Evolutionary conservation across 1,284 basidiomycete genomes (phyloP).

Genomic region (Trichosporon faecale): DNA sequence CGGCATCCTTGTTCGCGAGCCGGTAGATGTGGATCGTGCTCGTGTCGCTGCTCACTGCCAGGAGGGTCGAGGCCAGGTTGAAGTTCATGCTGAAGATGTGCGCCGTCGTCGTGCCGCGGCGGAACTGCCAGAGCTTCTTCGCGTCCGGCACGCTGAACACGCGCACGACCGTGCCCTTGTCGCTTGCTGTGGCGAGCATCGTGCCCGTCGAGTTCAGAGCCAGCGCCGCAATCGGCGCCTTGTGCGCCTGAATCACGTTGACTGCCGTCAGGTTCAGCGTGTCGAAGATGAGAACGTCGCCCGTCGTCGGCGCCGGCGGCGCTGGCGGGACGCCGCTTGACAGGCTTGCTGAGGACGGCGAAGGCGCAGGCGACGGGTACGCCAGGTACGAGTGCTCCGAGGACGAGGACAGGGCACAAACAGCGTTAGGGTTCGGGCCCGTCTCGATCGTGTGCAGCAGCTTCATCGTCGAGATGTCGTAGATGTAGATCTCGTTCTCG

Average conservation of each 20-base stretch:
- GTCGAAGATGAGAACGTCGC: conserved; percentile 90
- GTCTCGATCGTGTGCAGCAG: conserved; percentile 97
- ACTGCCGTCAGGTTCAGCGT: conserved; percentile 84
- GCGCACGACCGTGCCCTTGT: conserved; percentile 95
- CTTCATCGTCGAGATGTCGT: conserved; percentile 98
- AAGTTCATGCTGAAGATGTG: conserved; percentile 90
- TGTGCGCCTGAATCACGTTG: conserved; percentile 97
- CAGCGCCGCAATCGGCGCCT: conserved; percentile 83
- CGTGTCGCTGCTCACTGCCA: conserved; percentile 87
- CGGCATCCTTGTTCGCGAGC: conserved; percentile 53
- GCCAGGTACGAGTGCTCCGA: conserved; percentile 94
- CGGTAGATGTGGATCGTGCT: conserved; percentile 98
- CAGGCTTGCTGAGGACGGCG: conserved; percentile 57
- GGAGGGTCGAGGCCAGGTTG: conserved; percentile 74
- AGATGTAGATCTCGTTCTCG: conserved; percentile 95
- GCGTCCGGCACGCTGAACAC: conserved; percentile 89
- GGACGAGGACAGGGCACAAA: conserved; percentile 91
- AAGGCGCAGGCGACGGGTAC: conserved; percentile 90
- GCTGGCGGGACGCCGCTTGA: conserved; percentile 49
- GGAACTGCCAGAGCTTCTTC: conserved; percentile 91
- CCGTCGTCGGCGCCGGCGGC: conserved; percentile 58
- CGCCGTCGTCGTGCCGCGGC: conserved; percentile 80
- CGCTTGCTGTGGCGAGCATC: conserved; percentile 86
- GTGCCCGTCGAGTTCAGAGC: conserved; percentile 84
- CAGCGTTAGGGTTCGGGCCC: conserved; percentile 88